phyloP scores from a whole-genome alignment of 352 stramenopile genomes.

The Phytophthora hibernalis region DNA sequence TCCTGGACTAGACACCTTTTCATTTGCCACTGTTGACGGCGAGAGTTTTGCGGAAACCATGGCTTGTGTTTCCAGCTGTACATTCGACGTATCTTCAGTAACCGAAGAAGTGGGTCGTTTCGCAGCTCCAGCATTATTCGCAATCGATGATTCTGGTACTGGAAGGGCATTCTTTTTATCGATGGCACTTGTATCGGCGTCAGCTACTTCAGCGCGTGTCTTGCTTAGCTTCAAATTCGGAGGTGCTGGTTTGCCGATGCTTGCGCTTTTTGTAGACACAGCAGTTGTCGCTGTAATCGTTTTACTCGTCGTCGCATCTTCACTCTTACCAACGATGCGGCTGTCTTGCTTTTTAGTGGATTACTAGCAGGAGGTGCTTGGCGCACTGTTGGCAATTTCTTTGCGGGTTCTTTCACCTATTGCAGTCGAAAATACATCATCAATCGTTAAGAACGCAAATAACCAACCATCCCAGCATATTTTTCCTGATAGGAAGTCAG shows the following conservation, averaged over 20 bases:
- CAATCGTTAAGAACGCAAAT: not conserved
- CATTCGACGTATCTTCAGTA: not conserved
- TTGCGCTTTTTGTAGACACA: not conserved
- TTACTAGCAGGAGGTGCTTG: not conserved
- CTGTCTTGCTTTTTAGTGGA: not conserved
- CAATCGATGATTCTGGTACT: not conserved
- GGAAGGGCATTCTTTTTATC: not conserved
- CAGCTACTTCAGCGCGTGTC: not conserved
- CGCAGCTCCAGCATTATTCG: not conserved
- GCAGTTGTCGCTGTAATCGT: not conserved
- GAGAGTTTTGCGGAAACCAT: constrained; percentile 1
- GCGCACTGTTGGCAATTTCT: not conserved
- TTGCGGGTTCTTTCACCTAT: not conserved
- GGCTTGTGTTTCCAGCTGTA: not conserved
- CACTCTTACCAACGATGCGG: not conserved
- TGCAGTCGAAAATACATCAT: not conserved
- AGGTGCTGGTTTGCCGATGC: not conserved
- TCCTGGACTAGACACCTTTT: not conserved
- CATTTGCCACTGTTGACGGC: not conserved
- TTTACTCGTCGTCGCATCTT: not conserved
- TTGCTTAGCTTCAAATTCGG: not conserved
- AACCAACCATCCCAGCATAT: not conserved
- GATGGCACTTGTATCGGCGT: not conserved
- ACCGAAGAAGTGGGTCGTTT: not conserved
- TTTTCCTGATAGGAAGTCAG: not conserved